These are phyloP conservation scores for Orbilia ellipsospora DNA, from an alignment of 2,329 filamentous ascomycete species.

Conservation along the genomic window DNA sequence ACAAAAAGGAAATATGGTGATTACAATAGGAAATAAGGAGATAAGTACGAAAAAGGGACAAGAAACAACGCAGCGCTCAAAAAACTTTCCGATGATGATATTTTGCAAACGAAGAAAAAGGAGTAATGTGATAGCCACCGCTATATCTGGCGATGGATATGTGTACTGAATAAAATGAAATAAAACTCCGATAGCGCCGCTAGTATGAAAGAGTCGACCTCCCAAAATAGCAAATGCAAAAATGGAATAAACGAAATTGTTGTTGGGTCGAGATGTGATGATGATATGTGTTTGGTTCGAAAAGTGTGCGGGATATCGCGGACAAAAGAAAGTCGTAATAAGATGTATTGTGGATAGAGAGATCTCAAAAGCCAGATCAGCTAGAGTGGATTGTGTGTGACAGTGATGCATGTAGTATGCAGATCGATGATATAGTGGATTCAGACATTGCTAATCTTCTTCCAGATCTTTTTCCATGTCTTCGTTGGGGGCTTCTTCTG, in stretches of 20 bases:
- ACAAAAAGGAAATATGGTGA: slow-evolving; percentile 23
- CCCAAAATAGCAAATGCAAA: slow-evolving; percentile 31
- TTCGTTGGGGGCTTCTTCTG: slow-evolving; percentile 35
- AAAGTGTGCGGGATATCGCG: slow-evolving; percentile 22
- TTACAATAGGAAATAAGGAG: slow-evolving; percentile 40
- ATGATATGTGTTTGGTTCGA: not conserved
- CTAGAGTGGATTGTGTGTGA: slow-evolving; percentile 8
- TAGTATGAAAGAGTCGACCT: slow-evolving; percentile 25
- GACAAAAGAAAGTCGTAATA: slow-evolving; percentile 54
- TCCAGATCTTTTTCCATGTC: slow-evolving; percentile 55
- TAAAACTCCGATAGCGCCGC: slow-evolving; percentile 48
- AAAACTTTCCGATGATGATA: slow-evolving; percentile 26
- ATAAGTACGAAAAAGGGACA: slow-evolving; percentile 17
- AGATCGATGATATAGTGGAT: slow-evolving; percentile 14
- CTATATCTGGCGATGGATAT: slow-evolving; percentile 44
- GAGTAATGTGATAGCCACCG: slow-evolving; percentile 34
- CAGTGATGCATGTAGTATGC: slow-evolving; percentile 22
- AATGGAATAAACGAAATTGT: slow-evolving; percentile 8
- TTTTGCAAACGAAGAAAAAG: slow-evolving; percentile 14
- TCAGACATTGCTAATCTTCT: slow-evolving; percentile 48
- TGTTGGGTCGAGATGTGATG: slow-evolving; percentile 9
- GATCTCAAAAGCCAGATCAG: too few relatives aligned
- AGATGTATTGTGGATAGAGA: slow-evolving; percentile 1
- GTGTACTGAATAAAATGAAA: slow-evolving; percentile 17
- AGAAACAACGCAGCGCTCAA: slow-evolving; percentile 42